Evolutionary conservation across 805 yeast species (phyloP).

Genomic region (Candida sphagnicola): DNA sequence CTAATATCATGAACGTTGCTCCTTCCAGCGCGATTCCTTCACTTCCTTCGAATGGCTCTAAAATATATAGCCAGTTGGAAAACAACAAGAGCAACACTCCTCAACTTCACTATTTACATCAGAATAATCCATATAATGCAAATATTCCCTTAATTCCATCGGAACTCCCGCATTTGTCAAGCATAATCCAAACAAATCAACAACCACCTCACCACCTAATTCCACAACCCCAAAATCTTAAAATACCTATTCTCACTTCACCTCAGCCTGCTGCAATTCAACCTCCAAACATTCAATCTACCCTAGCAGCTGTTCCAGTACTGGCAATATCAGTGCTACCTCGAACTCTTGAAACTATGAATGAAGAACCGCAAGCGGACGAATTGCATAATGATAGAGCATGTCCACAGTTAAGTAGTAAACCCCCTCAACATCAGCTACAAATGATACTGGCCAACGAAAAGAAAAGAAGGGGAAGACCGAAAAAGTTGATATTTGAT

Average conservation of each 20-base stretch:
- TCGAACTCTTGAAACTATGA: too few species aligned
- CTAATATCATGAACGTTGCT: background rate
- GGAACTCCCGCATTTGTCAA: background rate
- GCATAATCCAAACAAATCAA: constrained; percentile 5
- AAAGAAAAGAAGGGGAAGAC: constrained; percentile 40
- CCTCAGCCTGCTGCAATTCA: constrained; percentile 8
- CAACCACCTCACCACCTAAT: constrained; percentile 9
- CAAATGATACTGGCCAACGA: constrained; percentile 8
- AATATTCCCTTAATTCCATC: background rate
- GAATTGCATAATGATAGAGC: too few species aligned
- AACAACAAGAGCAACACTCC: background rate
- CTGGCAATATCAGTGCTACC: too few species aligned
- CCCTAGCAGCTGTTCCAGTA: too few species aligned
- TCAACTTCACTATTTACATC: background rate
- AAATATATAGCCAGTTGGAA: background rate
- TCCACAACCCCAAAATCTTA: constrained; percentile 10
- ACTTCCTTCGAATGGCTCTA: background rate
- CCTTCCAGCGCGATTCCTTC: background rate
- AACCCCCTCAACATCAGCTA: constrained; percentile 3
- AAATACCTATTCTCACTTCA: constrained; percentile 12
- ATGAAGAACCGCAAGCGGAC: too few species aligned
- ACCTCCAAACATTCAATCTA: too few species aligned
- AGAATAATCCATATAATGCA: background rate
- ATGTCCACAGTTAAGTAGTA: background rate
- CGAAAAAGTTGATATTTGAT: constrained; percentile 37